A percentile compares a stretch with the other conserved stretches of the same genome.
phyloP scores from a whole-genome alignment of 768 basidiomycete genomes.

The Mrakia frigida region DNA sequence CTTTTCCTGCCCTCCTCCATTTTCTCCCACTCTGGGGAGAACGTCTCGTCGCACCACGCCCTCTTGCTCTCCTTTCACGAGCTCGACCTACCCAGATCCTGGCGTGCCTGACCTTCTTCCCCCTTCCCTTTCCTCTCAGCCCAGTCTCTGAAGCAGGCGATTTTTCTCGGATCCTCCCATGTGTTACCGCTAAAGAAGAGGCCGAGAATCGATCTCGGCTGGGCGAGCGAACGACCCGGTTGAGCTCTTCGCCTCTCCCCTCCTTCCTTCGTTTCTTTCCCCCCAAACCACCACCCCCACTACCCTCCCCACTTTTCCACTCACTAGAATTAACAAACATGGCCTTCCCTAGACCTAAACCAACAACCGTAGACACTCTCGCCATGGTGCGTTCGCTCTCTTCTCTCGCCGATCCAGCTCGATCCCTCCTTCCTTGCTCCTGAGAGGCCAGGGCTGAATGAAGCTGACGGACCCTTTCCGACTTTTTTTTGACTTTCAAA shows the following conservation, averaged over 20 bases:
- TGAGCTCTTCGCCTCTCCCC: not conserved
- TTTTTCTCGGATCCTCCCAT: too few species aligned
- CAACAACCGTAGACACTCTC: slow-evolving; percentile 30
- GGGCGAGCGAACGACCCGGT: too few species aligned
- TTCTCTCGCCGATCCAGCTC: not conserved
- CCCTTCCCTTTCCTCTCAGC: too few species aligned
- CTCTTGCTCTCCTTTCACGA: too few species aligned
- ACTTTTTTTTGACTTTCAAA: not conserved
- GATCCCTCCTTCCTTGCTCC: not conserved
- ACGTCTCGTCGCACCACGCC: too few species aligned
- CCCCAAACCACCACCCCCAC: not conserved
- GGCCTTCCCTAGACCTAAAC: slow-evolving; percentile 33
- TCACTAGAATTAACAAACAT: slow-evolving; percentile 10
- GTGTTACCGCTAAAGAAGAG: too few species aligned
- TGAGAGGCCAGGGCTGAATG: not conserved
- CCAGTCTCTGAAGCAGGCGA: too few species aligned
- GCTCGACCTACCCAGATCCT: too few species aligned
- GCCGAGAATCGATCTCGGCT: too few species aligned
- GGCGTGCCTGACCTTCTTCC: too few species aligned
- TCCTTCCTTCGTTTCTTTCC: not conserved
- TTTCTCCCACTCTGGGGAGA: too few species aligned
- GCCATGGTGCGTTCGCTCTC: slow-evolving; percentile 13
- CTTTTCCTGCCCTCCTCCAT: too few species aligned
- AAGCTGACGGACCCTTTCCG: not conserved
- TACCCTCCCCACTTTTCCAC: not conserved